Base-by-base conservation (phyloP, 179 eudicot genomes). In the Silene noctiflora region DNA sequence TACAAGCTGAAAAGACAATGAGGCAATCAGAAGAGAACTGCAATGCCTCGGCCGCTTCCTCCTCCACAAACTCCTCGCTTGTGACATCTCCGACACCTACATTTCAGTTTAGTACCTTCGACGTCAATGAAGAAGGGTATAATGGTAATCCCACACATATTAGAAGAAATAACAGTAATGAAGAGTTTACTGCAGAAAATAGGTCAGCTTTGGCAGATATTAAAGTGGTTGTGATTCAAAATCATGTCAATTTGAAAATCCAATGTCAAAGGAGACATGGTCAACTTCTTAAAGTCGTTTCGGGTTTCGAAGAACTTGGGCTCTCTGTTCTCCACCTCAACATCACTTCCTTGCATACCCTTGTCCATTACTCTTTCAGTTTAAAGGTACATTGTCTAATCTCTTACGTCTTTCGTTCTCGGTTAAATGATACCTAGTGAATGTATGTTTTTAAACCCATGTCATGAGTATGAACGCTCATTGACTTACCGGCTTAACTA, bases 311-410 rank as follows among this genome's bases (percentile, higher is more conserved):
- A 79, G 82, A 83, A 58, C 81, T 86, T 42, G 79, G 86, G 74
- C 78, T 86, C 6, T 74, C 83, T 68, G 79, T 86, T 67, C 82
- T 86, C 19, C 88, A 86, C 29, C 88, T 86, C 70, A 86, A 86
- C 24, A 81, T 86, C 76, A 86, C 86, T 8, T 83, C 88, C 39
- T 69, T 79, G 53, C 79, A 81, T 64, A 33, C 16, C 78, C 67
- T 81, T 29, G 83, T 77, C 46, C 83, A 81, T 35, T 86, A 86
- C 85, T 83, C 88, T 67, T 83, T 86, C 62, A 86, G 79, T 69
- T 83, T 86, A 20, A 86, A 86, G 88, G 88, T 83, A 83, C 29
- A 1, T 27, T 27, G 29, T 27, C 1, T 27, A 27, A 27, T 27
- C 29, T 27, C 29, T 27, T 27, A 2, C 29, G 29, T 27, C 29